Conservation (phyloP, 352 stramenopile genomes). For the Sclerospora graminicola region DNA sequence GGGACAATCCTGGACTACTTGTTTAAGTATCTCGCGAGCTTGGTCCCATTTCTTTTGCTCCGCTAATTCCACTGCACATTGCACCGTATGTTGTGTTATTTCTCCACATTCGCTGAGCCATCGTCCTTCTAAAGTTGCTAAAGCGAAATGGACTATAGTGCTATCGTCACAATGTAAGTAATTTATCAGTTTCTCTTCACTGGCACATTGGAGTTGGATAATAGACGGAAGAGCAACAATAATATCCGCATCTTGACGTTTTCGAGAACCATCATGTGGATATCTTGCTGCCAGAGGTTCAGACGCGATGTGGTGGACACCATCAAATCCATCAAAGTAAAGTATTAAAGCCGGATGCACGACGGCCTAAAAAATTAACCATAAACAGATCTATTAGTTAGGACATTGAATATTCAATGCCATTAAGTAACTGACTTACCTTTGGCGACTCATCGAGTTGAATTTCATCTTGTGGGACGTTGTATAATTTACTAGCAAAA, state of each 20-base stretch:
- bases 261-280: conserved; percentile 32
- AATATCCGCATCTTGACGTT: background rate
- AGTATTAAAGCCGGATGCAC: conserved; percentile 53
- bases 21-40: conserved; percentile 35
- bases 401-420: background rate
- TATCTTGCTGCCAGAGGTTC: conserved; percentile 43
- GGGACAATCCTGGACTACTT: conserved; percentile 35
- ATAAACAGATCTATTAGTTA: background rate
- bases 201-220: conserved; percentile 51
- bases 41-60: conserved; percentile 21
- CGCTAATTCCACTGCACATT: conserved; percentile 31
- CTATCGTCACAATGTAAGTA: conserved; percentile 61
- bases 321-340: conserved; percentile 68
- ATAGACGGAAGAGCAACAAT: conserved; percentile 41
- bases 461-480: conserved; percentile 48
- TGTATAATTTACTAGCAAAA: conserved; percentile 43
- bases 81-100: conserved; percentile 28
- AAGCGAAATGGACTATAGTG: conserved; percentile 61
- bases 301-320: conserved; percentile 53
- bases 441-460: conserved; percentile 25
- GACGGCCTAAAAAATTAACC: conserved; percentile 26
- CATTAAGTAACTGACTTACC: conserved; percentile 13
- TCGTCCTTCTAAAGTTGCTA: conserved; percentile 56
- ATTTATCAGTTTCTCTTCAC: conserved; percentile 50
- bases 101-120: conserved; percentile 55